These are phyloP conservation scores for Insectozyma bohioensis DNA, from an alignment of 1,139 yeast genomes.

Conservation along the genomic window DNA sequence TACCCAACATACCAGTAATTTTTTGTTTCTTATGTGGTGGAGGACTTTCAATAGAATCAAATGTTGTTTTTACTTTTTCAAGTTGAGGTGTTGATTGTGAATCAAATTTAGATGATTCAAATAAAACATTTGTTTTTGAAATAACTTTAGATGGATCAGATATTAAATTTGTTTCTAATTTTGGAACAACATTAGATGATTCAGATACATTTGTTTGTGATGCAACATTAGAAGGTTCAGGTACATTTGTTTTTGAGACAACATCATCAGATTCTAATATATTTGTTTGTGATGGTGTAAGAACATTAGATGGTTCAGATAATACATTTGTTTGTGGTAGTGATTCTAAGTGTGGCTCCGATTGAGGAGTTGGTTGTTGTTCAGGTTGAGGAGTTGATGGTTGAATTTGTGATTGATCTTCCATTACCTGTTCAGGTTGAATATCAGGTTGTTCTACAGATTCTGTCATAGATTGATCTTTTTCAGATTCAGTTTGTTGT, in stretches of 20 bases:
- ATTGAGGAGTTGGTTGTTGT: neutral
- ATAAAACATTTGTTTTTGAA: neutral
- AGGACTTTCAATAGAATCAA: neutral
- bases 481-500: too few species aligned
- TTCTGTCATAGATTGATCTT: too few species aligned
- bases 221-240: neutral
- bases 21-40: constrained; percentile 19
- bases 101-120: neutral
- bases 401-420: too few species aligned
- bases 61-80: constrained; percentile 8
- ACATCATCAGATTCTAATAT: too few species aligned
- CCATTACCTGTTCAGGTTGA: too few species aligned
- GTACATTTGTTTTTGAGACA: too few species aligned
- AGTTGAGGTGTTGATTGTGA: neutral
- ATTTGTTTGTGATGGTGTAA: too few species aligned
- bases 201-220: neutral
- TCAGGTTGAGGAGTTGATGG: neutral
- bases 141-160: neutral
- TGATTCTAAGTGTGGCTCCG: too few species aligned
- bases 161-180: neutral
- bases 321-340: too few species aligned
- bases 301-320: too few species aligned
- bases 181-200: neutral
- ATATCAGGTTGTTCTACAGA: too few species aligned
- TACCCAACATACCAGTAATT: constrained; percentile 21